Base-by-base conservation (phyloP, 441 rosid species). In the Raphanus hybrid region DNA sequence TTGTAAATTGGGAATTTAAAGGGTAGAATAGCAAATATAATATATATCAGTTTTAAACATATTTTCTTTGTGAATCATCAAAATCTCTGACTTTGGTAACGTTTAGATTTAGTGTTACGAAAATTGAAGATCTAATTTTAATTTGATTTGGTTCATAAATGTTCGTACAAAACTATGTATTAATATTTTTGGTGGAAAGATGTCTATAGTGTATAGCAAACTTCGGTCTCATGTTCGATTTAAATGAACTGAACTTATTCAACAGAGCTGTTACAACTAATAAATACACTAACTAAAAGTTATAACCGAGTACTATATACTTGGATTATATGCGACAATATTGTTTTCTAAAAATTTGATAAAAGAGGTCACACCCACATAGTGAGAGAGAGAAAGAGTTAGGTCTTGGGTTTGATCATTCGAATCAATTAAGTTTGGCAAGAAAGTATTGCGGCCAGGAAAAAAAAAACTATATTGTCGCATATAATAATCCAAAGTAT, bases 1-100 rank as follows among this genome's bases (percentile, higher is more conserved):
- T 78, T 78, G 81, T 78, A 78, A 66, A 78, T 67, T 78, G 67
- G 14, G 27, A 39, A 37, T 48, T 58, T 29, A 12, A 35, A 20
- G 50, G 45, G 62, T 66, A 66, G 57, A 20, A 6, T 59, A 77
- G 73, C 58, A 66, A 48, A 23, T 48, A 34, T 77, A 8, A n/a
- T 29, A 64, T 63, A 55, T 54, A 64, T 63, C 34, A 18, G 4
- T 14, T 34, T 43, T 67, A 16, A 12, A 16, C 29, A 11, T 43
- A 50, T 50, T 50, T 63, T 34, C 67, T 34, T 58, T 61, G 39
- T 29, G 37, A 3, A 54, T 64, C 15, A 64, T 2, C 67, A 50
- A 64, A 63, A 35, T 35, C 48, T 63, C 45, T 14, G 20, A 15
- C 14, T 37, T 50, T 50, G 1, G n/a, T 14, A 62, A 32, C 43